Evolutionary conservation across 2,329 filamentous ascomycete species (phyloP), one percentile per base, ranked within the genome.

Genomic region (Trichophyton simii): DNA sequence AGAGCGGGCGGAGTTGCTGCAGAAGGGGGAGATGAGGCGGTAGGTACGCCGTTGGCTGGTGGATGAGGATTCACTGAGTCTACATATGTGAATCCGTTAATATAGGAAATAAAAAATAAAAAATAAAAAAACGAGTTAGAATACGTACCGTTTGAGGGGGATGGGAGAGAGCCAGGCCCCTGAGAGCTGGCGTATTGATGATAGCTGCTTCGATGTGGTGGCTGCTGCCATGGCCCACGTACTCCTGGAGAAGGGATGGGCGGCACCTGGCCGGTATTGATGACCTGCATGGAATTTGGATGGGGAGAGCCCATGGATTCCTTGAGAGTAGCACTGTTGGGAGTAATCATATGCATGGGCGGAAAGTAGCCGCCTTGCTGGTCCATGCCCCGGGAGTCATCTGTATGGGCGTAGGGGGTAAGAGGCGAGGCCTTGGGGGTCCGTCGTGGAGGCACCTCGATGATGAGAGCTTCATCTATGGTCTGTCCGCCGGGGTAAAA

Each of bases 401-500:
- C 87, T 63, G 78, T 77, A 54, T 79, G 75, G 44, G 78, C 72
- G 48, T 81, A 74, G 66, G 77, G 79, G 6, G 74, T 72, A 62
- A 86, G 81, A 2, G 91, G 91, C 8, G 91, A 96, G 9, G 88
- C 85, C 67, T 87, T 87, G 1, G 91, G 91, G 0, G 89, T 91
- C 63, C 87, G 83, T 60, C 85, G 83, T 28, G 48, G 9, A 4
- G 48, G 48, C 11, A 95, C 85, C 68, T 97, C 91, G 70, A 99
- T 96, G 65, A 96, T 72, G 64, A 99, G 80, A 6, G 94, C 94
- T 70, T 99, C 94, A 60, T 91, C 87, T 54, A 96, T 86, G 0
- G 80, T 84, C 76, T 97, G 94, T 6, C 92, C 92, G 52, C 87
- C 88, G 1, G 92, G 89, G 70, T 85, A 99, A 73, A 89, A 90